A percentile compares a stretch with the other conserved stretches of the same genome.
Evolutionary conservation across 1,284 basidiomycete species (phyloP).

Genomic region (Cryptococcus sp.): DNA sequence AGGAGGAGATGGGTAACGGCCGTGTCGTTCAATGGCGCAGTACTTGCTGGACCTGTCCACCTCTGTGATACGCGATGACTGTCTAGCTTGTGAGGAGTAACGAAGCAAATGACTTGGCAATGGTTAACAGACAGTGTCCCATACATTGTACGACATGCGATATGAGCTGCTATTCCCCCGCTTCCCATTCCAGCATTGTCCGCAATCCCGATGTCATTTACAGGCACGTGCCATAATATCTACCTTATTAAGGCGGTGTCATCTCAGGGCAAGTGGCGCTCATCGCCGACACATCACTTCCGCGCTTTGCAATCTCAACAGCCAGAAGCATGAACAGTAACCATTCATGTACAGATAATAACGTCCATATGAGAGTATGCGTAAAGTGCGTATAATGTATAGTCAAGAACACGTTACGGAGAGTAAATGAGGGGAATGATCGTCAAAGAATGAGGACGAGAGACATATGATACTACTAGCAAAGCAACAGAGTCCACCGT

Average conservation of each 20-base stretch:
- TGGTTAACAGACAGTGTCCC: no score
- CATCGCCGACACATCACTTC: neutral
- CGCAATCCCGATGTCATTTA: no score
- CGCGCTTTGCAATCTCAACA: neutral
- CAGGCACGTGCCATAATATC: neutral
- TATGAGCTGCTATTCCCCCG: no score
- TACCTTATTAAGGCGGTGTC: no score
- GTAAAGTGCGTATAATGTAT: neutral
- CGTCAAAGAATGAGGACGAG: neutral
- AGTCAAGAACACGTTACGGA: neutral
- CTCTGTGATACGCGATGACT: no score
- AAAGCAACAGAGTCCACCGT: neutral
- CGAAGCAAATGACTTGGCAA: no score
- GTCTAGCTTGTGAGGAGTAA: no score
- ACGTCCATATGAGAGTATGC: slow-evolving; percentile 2
- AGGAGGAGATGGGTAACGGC: no score
- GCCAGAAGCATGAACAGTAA: slow-evolving; percentile 1
- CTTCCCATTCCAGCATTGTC: no score
- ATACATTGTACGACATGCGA: no score
- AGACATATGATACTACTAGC: neutral
- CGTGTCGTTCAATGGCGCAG: no score
- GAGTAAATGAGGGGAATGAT: neutral
- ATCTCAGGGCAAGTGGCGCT: neutral
- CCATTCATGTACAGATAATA: slow-evolving; percentile 1
- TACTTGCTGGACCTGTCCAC: no score